Percentiles rank a stretch among this genome's conserved stretches.
These are phyloP conservation scores for Cercophora samala DNA, from an alignment of 495 filamentous ascomycete genomes.

Conservation along the genomic window DNA sequence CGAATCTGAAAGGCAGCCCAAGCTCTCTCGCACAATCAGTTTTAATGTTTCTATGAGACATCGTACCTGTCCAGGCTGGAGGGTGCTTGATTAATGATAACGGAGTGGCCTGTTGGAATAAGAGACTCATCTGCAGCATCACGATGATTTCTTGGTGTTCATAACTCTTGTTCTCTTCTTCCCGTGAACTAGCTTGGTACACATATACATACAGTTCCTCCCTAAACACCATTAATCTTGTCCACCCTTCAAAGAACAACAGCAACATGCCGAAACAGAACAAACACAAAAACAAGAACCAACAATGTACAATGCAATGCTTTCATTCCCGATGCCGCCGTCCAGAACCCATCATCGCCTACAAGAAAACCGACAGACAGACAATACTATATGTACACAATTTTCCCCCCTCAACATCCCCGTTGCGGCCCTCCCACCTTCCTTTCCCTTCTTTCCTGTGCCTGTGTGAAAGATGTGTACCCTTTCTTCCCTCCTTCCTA, in stretches of 20 bases:
- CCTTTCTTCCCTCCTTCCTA: slow-evolving; percentile 9
- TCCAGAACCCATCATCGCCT: slow-evolving; percentile 18
- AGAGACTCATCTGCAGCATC: no score
- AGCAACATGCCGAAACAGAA: background rate
- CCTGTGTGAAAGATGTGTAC: slow-evolving; percentile 1
- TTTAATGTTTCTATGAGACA: no score
- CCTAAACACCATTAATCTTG: background rate
- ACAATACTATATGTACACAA: slow-evolving; percentile 29
- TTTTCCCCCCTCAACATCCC: background rate
- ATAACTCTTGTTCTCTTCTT: no score
- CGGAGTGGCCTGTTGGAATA: no score
- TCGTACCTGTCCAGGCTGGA: no score
- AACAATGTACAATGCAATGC: slow-evolving; percentile 19
- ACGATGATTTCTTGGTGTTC: no score
- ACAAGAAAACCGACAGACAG: slow-evolving; percentile 12
- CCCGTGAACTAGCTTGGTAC: no score
- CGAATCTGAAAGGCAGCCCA: no score
- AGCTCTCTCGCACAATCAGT: no score
- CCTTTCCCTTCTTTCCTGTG: background rate
- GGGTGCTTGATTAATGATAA: no score
- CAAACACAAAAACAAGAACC: background rate
- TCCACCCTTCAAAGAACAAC: background rate
- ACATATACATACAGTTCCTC: background rate
- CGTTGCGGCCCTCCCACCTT: background rate
- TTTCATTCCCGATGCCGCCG: slow-evolving; percentile 24